Evolutionary conservation across 352 stramenopile species (phyloP), one percentile per base, ranked within the genome.

Genomic region (Globisporangium echinulatum): DNA sequence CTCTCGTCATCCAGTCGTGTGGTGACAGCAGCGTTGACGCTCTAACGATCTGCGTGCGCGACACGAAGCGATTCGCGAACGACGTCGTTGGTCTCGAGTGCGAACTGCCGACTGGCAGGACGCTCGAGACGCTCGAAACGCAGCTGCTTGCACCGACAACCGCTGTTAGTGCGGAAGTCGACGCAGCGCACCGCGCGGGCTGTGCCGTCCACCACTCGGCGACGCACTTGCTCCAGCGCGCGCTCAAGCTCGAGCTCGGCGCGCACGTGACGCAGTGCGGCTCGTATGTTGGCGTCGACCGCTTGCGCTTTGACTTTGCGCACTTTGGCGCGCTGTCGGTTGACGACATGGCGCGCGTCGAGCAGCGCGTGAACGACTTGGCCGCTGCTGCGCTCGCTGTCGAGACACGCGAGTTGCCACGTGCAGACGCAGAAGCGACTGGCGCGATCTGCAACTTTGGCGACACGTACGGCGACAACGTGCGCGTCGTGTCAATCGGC

Each of bases 231-330:
- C 71, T 95, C 2, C 83, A 95, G 60, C 52, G 65, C 44, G 82
- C 81, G 19, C 69, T 95, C 2, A 87, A 88, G 49, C 59, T 68
- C 10, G 77, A 88, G 38, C 56, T 94, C 38, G 82, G 82, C 40
- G 72, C 85, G 43, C 78, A 92, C 59, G 77, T 93, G 48, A 81
- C 80, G 4, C 85, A 95, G 63, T 71, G 68, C 47, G 85, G 85
- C 1, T 92, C 80, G 6, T 75, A 78, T 15, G 82, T 93, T n/a
- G 67, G 70, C 33, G 59, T 57, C 9, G 72, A 88, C 47, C 75
- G 77, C 0, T 68, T 95, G 52, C 80, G 82, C 25, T 95, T 94
- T 58, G 84, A 95, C 63, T 94, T 95, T 61, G 71, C 79, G 50
- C 82, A 91, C 61, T 92, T 93, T 75, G 79, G 82, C 9, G 73